Percentiles rank a stretch among this genome's conserved stretches.
phyloP scores from a whole-genome alignment of 1,284 basidiomycete genomes.

The Porodaedalea pini region DNA sequence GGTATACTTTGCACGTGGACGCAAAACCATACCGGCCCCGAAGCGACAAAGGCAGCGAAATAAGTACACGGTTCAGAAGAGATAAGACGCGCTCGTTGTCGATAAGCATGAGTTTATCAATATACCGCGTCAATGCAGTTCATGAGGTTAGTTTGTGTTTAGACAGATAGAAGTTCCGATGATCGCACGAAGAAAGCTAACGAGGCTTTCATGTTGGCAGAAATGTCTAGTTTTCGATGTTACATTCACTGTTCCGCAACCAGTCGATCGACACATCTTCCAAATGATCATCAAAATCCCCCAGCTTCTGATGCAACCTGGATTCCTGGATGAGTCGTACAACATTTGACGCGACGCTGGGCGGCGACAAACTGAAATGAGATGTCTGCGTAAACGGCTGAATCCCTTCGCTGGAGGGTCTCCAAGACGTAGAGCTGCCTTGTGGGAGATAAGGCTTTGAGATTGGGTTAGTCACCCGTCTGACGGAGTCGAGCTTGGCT shows the following conservation, averaged over 20 bases:
- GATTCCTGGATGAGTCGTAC: slow-evolving; percentile 45
- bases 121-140: neutral
- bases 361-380: slow-evolving; percentile 41
- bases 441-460: slow-evolving; percentile 46
- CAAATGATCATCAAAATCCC: slow-evolving; percentile 76
- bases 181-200: neutral
- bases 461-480: no score
- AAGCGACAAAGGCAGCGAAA: neutral
- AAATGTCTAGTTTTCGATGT: slow-evolving; percentile 7
- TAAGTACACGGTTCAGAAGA: no score
- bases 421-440: slow-evolving; percentile 41
- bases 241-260: slow-evolving; percentile 51
- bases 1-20: neutral
- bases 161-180: no score
- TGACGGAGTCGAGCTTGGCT: no score
- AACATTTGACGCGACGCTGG: slow-evolving; percentile 43
- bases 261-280: slow-evolving; percentile 70
- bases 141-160: neutral
- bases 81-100: neutral
- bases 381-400: slow-evolving; percentile 44
- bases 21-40: neutral
- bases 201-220: neutral
- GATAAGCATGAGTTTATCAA: neutral
- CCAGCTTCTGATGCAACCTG: slow-evolving; percentile 50
- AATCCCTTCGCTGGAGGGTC: slow-evolving; percentile 31